Conservation (phyloP, 768 basidiomycete species). For the Amanita muscaria region DNA sequence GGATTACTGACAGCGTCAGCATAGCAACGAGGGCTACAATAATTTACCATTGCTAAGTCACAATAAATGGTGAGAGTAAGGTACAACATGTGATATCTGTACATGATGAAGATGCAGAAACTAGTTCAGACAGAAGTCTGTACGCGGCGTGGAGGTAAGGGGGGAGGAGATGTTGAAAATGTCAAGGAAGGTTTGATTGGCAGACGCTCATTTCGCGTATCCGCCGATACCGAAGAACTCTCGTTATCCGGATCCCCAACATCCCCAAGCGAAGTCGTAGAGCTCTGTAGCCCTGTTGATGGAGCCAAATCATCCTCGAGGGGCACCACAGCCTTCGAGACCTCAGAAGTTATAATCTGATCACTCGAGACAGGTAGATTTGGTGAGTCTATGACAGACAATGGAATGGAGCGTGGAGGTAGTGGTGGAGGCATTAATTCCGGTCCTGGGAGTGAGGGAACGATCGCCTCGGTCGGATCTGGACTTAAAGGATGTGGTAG, state of each 20-base stretch:
- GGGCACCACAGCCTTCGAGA: slow-evolving; percentile 47
- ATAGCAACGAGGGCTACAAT: too few species aligned
- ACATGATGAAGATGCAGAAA: not conserved
- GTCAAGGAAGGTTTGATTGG: not conserved
- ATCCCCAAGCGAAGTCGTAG: not conserved
- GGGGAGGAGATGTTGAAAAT: slow-evolving; percentile 13
- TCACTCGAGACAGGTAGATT: slow-evolving; percentile 12
- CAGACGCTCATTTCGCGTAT: not conserved
- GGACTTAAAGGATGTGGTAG: too few species aligned
- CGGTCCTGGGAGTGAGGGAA: too few species aligned
- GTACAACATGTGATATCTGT: too few species aligned
- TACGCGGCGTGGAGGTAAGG: slow-evolving; percentile 22
- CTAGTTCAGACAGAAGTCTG: slow-evolving; percentile 12
- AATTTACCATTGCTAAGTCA: too few species aligned
- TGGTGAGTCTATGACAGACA: slow-evolving; percentile 14
- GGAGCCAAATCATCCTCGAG: slow-evolving; percentile 30
- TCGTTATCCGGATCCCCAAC: not conserved
- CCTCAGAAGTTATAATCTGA: slow-evolving; percentile 39
- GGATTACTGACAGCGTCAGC: too few species aligned
- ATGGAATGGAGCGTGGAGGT: slow-evolving; percentile 33
- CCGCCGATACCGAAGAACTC: too few species aligned
- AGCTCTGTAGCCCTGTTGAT: slow-evolving; percentile 1
- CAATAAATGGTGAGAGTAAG: too few species aligned
- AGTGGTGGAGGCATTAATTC: slow-evolving; percentile 25
- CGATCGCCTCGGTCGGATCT: too few species aligned